Conservation (phyloP, 805 yeast species). For the Myxozyma nipponensis region DNA sequence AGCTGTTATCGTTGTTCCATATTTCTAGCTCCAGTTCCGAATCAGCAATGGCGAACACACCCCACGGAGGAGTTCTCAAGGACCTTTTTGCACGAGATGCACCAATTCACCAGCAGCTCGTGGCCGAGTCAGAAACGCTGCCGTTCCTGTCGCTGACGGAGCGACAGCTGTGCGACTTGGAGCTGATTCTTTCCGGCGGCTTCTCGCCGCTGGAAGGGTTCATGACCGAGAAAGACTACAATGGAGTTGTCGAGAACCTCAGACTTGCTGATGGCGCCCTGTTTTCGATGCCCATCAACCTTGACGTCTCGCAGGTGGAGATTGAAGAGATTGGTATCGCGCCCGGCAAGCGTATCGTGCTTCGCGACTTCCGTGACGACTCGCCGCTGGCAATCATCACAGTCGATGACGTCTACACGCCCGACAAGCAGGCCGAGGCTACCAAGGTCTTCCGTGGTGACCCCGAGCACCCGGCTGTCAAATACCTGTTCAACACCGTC, state of each 20-base stretch:
- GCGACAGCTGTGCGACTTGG: constrained; percentile 91
- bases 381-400: constrained; percentile 76
- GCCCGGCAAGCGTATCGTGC: constrained; percentile 60
- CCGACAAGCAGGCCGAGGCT: constrained; percentile 78
- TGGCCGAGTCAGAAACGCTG: constrained; percentile 54
- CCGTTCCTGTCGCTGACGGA: constrained; percentile 55
- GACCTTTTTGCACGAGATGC: constrained; percentile 83
- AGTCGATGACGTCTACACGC: constrained; percentile 71
- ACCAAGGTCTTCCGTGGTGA: constrained; percentile 89
- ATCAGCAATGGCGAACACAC: constrained; percentile 46
- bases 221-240: constrained; percentile 63
- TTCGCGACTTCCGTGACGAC: constrained; percentile 79
- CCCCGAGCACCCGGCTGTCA: constrained; percentile 92
- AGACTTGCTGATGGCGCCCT: constrained; percentile 71
- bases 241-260: constrained; percentile 58
- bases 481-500: constrained; percentile 65
- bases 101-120: constrained; percentile 50
- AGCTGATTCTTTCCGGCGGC: constrained; percentile 88
- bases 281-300: constrained; percentile 90
- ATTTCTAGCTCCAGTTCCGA: neutral
- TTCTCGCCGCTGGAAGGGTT: constrained; percentile 83
- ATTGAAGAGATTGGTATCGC: constrained; percentile 43
- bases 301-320: constrained; percentile 62
- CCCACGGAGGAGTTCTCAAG: constrained; percentile 90
- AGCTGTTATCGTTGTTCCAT: neutral